These are phyloP conservation scores for Chiua sp. DNA, from an alignment of 1,284 basidiomycete genomes.

Conservation along the genomic window DNA sequence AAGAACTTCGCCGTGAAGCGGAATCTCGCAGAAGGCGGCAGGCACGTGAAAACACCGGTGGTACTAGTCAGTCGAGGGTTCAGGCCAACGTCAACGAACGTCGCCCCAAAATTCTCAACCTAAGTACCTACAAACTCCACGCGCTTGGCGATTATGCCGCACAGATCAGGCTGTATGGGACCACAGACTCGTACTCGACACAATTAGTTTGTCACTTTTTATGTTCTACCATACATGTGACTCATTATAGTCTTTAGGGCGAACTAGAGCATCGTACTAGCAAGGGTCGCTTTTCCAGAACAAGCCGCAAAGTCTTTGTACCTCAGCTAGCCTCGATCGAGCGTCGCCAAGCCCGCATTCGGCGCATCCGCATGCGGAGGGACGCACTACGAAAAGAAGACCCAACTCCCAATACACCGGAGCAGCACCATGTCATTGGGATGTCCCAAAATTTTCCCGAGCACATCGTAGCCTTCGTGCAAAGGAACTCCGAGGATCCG, in stretches of 20 bases:
- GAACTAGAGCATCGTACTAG: constrained; percentile 11
- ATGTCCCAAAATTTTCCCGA: constrained; percentile 14
- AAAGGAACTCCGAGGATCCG: no score
- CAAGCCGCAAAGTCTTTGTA: constrained; percentile 8
- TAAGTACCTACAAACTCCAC: neutral
- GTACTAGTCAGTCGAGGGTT: no score
- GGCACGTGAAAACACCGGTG: no score
- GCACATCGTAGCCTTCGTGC: no score
- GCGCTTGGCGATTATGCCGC: neutral
- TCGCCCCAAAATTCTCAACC: neutral
- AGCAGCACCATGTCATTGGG: constrained; percentile 22
- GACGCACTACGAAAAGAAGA: neutral
- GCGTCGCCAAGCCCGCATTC: no score
- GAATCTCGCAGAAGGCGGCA: neutral
- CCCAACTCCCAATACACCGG: neutral
- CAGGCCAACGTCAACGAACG: no score
- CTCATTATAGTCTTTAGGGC: constrained; percentile 18
- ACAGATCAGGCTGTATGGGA: neutral
- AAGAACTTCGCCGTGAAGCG: neutral
- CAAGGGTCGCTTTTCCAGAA: constrained; percentile 7
- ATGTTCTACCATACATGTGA: no score
- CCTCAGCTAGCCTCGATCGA: constrained; percentile 4
- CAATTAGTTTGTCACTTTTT: no score
- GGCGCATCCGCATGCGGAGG: neutral
- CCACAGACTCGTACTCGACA: no score